Evolutionary conservation across 2,329 filamentous ascomycete species (phyloP).

Genomic region (Trichoderma gracile): DNA sequence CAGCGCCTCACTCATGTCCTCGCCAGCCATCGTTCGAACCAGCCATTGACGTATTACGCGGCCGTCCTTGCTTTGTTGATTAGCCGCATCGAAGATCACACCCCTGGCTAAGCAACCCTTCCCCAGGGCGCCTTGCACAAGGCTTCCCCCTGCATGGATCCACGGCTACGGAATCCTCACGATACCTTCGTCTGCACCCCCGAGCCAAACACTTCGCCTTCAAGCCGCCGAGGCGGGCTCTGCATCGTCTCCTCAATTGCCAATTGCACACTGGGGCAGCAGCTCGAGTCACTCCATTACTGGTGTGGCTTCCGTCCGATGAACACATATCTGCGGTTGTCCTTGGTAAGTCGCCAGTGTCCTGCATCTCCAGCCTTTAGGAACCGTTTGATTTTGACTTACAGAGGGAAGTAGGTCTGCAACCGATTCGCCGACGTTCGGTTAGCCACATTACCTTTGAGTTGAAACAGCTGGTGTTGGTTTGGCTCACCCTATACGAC

Average conservation of each 20-base stretch:
- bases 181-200: background rate
- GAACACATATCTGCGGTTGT: constrained; percentile 56
- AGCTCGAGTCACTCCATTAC: background rate
- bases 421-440: background rate
- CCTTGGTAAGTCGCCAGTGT: constrained; percentile 20
- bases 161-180: background rate
- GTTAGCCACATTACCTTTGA: background rate
- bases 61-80: background rate
- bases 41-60: background rate
- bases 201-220: background rate
- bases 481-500: constrained; percentile 52
- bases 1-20: background rate
- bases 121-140: background rate
- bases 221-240: background rate
- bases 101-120: background rate
- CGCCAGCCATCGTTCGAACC: background rate
- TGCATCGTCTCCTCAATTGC: background rate
- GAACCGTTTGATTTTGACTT: constrained; percentile 37
- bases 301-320: constrained; percentile 56
- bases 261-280: background rate
- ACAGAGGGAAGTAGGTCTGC: constrained; percentile 64
- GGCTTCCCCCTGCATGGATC: background rate
- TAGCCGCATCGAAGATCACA: background rate
- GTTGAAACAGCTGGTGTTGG: background rate
- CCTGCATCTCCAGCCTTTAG: background rate